Evolutionary conservation across 129 eudicot species (phyloP).

Genomic region (Flaveria bidentis): DNA sequence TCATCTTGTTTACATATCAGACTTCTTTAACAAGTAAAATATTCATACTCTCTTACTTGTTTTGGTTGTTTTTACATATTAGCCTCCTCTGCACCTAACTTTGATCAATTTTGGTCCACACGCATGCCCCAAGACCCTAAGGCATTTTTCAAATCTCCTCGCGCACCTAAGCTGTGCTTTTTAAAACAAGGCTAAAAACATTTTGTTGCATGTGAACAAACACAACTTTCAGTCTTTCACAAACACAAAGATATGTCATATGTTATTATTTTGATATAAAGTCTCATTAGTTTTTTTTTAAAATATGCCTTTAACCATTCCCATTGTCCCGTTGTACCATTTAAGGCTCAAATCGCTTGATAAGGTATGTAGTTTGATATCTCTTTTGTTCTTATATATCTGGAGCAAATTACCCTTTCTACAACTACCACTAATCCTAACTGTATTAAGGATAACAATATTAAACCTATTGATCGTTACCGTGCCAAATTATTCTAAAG

Average conservation of each 20-base stretch:
- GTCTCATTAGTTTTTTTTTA: neutral
- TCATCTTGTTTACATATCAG: too few relatives aligned
- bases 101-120: too few relatives aligned
- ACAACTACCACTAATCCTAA: neutral
- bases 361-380: neutral
- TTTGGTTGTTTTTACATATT: too few relatives aligned
- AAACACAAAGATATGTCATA: conserved; percentile 15
- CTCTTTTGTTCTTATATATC: conserved; percentile 1
- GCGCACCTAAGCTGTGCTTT: too few relatives aligned
- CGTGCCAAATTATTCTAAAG: neutral
- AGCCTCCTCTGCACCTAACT: too few relatives aligned
- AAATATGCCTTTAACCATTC: neutral
- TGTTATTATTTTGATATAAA: neutral
- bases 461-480: neutral
- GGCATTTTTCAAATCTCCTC: too few relatives aligned
- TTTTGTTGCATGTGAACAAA: neutral
- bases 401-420: neutral
- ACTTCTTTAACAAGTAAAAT: too few relatives aligned
- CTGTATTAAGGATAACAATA: neutral
- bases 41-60: too few relatives aligned
- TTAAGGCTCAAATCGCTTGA: conserved; percentile 1
- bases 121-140: too few relatives aligned
- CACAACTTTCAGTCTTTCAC: neutral
- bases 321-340: conserved; percentile 1
- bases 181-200: neutral